Percentiles rank a stretch among this genome's conserved stretches.
Evolutionary conservation across 2,329 filamentous ascomycete genomes (phyloP).

Genomic region (Ophiostoma sp.): DNA sequence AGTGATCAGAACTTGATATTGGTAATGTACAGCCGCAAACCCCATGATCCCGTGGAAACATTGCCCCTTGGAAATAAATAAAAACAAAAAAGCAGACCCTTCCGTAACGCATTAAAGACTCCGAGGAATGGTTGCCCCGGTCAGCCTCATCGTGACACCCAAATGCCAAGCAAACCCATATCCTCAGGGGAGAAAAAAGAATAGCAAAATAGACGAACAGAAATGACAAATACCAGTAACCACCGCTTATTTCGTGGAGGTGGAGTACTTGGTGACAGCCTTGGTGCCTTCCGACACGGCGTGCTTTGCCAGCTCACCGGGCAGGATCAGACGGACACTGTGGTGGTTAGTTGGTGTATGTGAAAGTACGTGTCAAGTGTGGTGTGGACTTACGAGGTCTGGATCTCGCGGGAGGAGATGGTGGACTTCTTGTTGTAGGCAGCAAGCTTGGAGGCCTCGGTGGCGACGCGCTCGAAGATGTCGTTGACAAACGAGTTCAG

Average conservation of each 20-base stretch:
- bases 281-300: conserved; percentile 99
- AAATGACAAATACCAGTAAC: conserved; percentile 34
- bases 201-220: conserved; percentile 52
- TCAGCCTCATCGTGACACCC: conserved; percentile 55
- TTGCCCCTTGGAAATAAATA: conserved; percentile 52
- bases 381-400: conserved; percentile 67
- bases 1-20: conserved; percentile 32
- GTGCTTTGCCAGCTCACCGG: conserved; percentile 98
- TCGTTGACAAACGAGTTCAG: conserved; percentile 99
- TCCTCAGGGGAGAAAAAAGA: conserved; percentile 31
- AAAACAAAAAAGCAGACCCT: conserved; percentile 53
- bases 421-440: conserved; percentile 99
- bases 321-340: conserved; percentile 89
- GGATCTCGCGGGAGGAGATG: conserved; percentile 98
- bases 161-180: conserved; percentile 52
- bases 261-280: conserved; percentile 99
- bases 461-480: conserved; percentile 98
- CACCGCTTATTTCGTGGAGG: conserved; percentile 81
- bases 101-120: conserved; percentile 70
- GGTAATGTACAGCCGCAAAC: conserved; percentile 70
- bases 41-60: conserved; percentile 65
- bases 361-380: conserved; percentile 31
- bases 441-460: conserved; percentile 96
- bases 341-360: conserved; percentile 47
- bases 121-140: conserved; percentile 44